Base-by-base conservation (phyloP, 2,329 filamentous ascomycete genomes). In the Triangularia setosa region DNA sequence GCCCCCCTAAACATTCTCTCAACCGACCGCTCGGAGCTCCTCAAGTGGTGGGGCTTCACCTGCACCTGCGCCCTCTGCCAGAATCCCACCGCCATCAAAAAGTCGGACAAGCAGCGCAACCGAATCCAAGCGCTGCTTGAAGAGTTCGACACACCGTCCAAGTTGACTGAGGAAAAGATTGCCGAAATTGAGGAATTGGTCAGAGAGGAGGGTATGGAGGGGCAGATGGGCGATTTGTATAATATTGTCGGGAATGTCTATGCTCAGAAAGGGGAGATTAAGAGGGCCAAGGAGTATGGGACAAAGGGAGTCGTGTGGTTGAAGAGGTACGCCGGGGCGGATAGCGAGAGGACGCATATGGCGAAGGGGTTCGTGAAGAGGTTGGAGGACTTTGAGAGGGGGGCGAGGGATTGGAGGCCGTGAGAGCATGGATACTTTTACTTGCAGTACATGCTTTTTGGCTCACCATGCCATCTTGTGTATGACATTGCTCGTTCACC, bases 211-310 rank as follows among this genome's bases (percentile, higher is more conserved):
- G 65, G 65, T 7, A 56, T 67, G 60, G 30, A 58, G 16, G 62
- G 59, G 21, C 65, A 67, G 58, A 64, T 64, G 18, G 65, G 65
- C 3, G 65, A 67, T 44, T 58, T 67, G 53, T 61, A 62, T 12
- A 44, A 40, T 27, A 63, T 67, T 4, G 33, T 67, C 16, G 65
- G 61, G 7, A 58, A 67, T 24, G 48, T 60, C 11, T 64, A 53
- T 30, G 6, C 61, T 40, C 40, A 24, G 3, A 64, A 55, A 27
- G 44, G 56, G 7, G 53, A 64, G 7, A 11, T 54, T 1, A 14
- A 63, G 25, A n/a, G 21, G 40, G 62, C 62, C 9, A 59, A 58
- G 60, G 52, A 60, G 24, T 62, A 62, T 23, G 53, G 28, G 30
- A 28, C 30, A 23, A 18, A 48, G 27, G 60, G 40, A 2, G 53